Evolutionary conservation across 352 stramenopile species (phyloP).

Genomic region (Phytophthora fragariae): DNA sequence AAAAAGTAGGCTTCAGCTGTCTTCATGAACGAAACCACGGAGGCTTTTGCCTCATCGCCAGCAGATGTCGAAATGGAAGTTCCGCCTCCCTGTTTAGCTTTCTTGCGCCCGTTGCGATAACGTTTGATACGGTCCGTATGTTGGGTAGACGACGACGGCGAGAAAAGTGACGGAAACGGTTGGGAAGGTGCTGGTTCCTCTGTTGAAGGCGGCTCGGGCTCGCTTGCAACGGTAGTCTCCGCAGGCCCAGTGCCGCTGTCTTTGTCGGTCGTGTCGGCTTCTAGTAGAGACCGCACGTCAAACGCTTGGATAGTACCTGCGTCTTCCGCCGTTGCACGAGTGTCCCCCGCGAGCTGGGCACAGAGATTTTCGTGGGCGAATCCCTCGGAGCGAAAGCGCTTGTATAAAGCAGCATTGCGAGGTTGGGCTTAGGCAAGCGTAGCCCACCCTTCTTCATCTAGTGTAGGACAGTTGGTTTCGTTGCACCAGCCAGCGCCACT

Average conservation of each 20-base stretch:
- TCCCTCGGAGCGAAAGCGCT: background rate
- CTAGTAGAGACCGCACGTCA: background rate
- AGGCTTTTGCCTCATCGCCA: slow-evolving; percentile 1
- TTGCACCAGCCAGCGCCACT: slow-evolving; percentile 2
- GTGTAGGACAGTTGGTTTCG: slow-evolving; percentile 9
- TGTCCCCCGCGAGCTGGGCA: background rate
- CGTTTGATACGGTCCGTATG: background rate
- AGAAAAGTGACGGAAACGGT: background rate
- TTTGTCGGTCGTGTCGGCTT: background rate
- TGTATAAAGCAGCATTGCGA: slow-evolving; percentile 9
- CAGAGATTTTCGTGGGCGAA: slow-evolving; percentile 8
- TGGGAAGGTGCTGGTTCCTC: no score
- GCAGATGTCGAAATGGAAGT: background rate
- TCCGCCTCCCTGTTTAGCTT: slow-evolving; percentile 1
- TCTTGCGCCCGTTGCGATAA: slow-evolving; percentile 4
- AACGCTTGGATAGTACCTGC: background rate
- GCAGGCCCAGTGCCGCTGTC: no score
- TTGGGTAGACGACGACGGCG: background rate
- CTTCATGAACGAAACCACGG: slow-evolving; percentile 9
- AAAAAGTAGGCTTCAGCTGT: slow-evolving; percentile 15
- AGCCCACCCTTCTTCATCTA: slow-evolving; percentile 13
- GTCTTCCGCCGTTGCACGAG: slow-evolving; percentile 16
- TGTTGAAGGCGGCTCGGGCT: no score
- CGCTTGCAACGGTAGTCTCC: no score
- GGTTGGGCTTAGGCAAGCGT: background rate